Conservation (phyloP, 495 filamentous ascomycete genomes). For the Aeminium ludgeri region DNA sequence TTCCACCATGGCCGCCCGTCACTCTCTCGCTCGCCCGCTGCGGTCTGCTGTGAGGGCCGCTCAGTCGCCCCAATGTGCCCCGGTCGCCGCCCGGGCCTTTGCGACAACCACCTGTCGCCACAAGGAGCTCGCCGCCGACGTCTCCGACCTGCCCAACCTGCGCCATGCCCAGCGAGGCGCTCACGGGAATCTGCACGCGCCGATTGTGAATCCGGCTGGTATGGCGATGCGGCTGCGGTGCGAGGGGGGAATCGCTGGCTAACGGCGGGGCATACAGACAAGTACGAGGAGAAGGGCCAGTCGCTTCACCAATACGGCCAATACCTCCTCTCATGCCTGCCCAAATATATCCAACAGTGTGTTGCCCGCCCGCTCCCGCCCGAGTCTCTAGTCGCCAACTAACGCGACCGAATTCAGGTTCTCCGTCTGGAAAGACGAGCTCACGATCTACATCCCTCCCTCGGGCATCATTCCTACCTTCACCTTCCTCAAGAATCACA, state of each 20-base stretch:
- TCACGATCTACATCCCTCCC: constrained; percentile 82
- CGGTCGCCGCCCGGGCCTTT: constrained; percentile 17
- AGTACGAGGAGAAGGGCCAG: constrained; percentile 69
- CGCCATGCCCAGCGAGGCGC: constrained; percentile 20
- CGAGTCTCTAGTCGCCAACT: neutral
- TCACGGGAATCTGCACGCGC: constrained; percentile 44
- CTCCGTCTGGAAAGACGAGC: constrained; percentile 98
- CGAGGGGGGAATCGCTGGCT: neutral
- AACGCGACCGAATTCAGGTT: constrained; percentile 30
- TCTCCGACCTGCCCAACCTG: constrained; percentile 24
- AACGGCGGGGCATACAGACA: constrained; percentile 36
- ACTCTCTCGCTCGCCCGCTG: constrained; percentile 2
- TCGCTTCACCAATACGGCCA: constrained; percentile 82
- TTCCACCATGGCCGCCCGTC: neutral
- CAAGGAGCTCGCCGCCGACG: constrained; percentile 17
- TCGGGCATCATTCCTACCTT: constrained; percentile 78
- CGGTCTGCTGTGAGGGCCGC: constrained; percentile 3
- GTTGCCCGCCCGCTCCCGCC: neutral
- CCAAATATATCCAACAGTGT: constrained; percentile 88
- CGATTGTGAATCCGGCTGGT: constrained; percentile 66
- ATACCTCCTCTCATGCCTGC: constrained; percentile 89
- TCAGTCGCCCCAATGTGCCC: neutral
- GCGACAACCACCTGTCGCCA: constrained; percentile 16
- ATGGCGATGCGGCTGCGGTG: neutral
- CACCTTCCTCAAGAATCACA: constrained; percentile 93